Evolutionary conservation across 306 rosid species (phyloP), one percentile per base, ranked within the genome.

Genomic region (Delonix regia): DNA sequence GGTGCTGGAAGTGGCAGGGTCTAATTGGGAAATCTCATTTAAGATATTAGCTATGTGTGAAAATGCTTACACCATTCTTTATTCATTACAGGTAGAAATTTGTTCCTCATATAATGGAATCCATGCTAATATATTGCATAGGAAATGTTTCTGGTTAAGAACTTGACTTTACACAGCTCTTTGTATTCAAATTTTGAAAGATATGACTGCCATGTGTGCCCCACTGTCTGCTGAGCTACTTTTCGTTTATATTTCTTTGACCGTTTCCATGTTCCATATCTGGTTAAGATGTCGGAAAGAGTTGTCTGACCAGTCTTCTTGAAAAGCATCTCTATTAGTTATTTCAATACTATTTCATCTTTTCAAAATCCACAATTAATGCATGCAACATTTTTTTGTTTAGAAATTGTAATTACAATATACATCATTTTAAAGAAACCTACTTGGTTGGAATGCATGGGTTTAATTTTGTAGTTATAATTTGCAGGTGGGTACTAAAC

Each of bases 401-500:
- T n/a, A 69, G 60, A 63, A 69, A 51, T 34, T 79, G 66, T 38
- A 16, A 38, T 28, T 24, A 27, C 36, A 15, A 14, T 42, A 27
- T 24, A 41, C 28, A 9, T 19, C 51, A 61, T 73, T 57, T 55
- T 69, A 49, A 48, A 55, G 70, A 70, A 59, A 45, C 16, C 24
- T 41, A 2, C 18, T 16, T 34, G 51, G 33, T 63, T 42, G 57
- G 42, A 76, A 42, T 13, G 69, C 72, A 70, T 64, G 47, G 34
- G 63, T 72, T 62, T 63, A 61, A n/a, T 65, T 44, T 28, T 69
- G 57, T 13, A 22, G 30, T 62, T 74, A 41, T 53, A 45, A 71
- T 86, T 73, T 71, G 52, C 88, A 92, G 98, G 87, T 52, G 53
- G 94, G 91, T 69, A 78, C 82, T 24, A 95, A 95, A 82, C 94